Percentiles rank a stretch among this genome's conserved stretches.
phyloP scores from a whole-genome alignment of 768 basidiomycete species.

The Auricularia heimuer region DNA sequence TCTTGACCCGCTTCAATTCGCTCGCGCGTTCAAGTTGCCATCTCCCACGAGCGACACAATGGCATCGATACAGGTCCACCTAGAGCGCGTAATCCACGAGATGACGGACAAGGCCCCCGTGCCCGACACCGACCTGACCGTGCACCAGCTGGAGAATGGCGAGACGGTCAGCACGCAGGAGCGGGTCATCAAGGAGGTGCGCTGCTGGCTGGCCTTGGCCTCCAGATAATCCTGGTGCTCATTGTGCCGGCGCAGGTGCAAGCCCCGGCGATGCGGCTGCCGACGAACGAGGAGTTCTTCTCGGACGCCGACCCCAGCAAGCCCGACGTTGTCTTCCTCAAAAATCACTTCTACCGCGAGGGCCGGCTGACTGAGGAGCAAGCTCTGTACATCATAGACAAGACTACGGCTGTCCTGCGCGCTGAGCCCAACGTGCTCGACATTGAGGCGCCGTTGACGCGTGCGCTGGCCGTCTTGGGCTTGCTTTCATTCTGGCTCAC shows the following conservation, averaged over 20 bases:
- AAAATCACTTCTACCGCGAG: constrained; percentile 98
- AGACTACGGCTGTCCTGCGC: constrained; percentile 73
- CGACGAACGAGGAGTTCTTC: constrained; percentile 92
- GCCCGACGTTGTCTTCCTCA: constrained; percentile 91
- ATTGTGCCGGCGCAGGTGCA: constrained; percentile 55
- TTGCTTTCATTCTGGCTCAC: neutral
- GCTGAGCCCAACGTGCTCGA: constrained; percentile 83
- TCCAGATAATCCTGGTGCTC: neutral
- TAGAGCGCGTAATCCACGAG: constrained; percentile 17
- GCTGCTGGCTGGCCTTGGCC: constrained; percentile 15
- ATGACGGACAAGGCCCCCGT: constrained; percentile 30
- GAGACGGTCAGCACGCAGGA: constrained; percentile 86
- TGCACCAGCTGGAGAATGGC: constrained; percentile 89
- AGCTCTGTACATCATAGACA: constrained; percentile 86
- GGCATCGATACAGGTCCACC: constrained; percentile 7
- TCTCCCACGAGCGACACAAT: neutral
- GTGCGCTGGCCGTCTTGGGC: constrained; percentile 33
- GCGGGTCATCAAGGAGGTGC: constrained; percentile 90
- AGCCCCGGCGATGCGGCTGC: constrained; percentile 90
- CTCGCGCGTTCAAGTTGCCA: too few relatives aligned
- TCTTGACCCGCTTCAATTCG: too few relatives aligned
- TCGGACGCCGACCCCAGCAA: constrained; percentile 74
- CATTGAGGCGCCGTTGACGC: constrained; percentile 96
- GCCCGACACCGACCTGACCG: constrained; percentile 78
- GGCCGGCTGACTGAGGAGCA: constrained; percentile 90